Evolutionary conservation across 164 flowering plant genomes (phyloP).

Genomic region (Aristolochia fimbriata): DNA sequence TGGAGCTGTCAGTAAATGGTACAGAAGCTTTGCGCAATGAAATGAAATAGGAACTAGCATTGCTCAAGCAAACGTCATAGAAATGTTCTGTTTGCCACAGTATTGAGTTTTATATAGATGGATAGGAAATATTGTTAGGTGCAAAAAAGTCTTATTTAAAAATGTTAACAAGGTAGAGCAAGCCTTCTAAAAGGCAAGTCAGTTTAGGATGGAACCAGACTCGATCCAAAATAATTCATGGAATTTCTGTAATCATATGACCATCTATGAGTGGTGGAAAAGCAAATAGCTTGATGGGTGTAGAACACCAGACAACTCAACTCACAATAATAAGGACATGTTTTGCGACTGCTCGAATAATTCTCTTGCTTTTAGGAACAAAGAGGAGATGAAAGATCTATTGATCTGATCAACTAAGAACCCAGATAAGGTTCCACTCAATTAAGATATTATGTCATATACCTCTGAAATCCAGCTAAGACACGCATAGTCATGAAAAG

Average conservation of each 20-base stretch:
- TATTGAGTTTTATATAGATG: not conserved
- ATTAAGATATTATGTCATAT: not conserved
- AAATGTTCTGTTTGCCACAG: no score
- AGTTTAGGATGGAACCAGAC: no score
- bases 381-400: not conserved
- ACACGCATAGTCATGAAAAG: slow-evolving; percentile 89
- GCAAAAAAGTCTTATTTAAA: not conserved
- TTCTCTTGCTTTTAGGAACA: not conserved
- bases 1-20: not conserved
- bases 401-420: not conserved
- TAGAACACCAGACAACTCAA: not conserved
- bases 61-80: not conserved
- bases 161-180: no score
- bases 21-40: not conserved
- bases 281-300: not conserved
- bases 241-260: not conserved
- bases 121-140: not conserved
- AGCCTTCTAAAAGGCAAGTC: no score
- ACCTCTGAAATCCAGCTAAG: slow-evolving; percentile 83
- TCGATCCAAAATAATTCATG: not conserved
- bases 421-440: not conserved
- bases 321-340: not conserved
- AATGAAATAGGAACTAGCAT: not conserved
- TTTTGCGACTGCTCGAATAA: not conserved
- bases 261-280: no score